Evolutionary conservation across 768 basidiomycete species (phyloP).

Genomic region (Kwoniella shandongensis): DNA sequence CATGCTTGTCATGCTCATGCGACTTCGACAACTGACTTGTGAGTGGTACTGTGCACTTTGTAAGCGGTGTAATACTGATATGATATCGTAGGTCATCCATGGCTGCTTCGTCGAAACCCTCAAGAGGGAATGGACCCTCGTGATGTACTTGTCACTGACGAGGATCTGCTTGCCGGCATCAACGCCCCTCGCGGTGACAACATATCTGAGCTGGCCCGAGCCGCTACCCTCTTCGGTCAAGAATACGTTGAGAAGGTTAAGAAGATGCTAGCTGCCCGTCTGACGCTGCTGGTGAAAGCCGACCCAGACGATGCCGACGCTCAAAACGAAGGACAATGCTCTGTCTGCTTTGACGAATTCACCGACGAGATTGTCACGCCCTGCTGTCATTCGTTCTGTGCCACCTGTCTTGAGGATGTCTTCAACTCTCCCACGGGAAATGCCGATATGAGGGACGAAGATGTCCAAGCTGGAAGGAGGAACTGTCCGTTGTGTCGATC

Average conservation of each 20-base stretch:
- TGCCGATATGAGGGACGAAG: slow-evolving; percentile 53
- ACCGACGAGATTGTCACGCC: slow-evolving; percentile 62
- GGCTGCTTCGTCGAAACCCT: slow-evolving; percentile 63
- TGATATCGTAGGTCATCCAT: slow-evolving; percentile 57
- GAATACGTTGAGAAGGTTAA: slow-evolving; percentile 36
- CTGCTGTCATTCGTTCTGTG: slow-evolving; percentile 67
- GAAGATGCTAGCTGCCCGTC: slow-evolving; percentile 28
- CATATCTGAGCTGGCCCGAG: slow-evolving; percentile 26
- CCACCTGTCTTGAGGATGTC: slow-evolving; percentile 63
- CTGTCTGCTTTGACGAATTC: slow-evolving; percentile 66
- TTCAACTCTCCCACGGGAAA: slow-evolving; percentile 56
- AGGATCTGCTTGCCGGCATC: slow-evolving; percentile 30
- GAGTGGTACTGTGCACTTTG: slow-evolving; percentile 3
- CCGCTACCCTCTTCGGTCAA: slow-evolving; percentile 23
- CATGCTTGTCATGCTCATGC: slow-evolving; percentile 70
- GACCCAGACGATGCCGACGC: slow-evolving; percentile 21
- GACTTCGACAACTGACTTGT: slow-evolving; percentile 68
- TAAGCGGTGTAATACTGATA: neutral
- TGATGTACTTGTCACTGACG: slow-evolving; percentile 58
- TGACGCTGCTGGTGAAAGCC: slow-evolving; percentile 8
- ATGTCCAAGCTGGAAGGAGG: slow-evolving; percentile 26
- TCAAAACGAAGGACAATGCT: slow-evolving; percentile 55
- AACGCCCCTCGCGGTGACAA: slow-evolving; percentile 23
- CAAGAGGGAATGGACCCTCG: slow-evolving; percentile 47
- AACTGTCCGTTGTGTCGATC: slow-evolving; percentile 66